Evolutionary conservation across 2,329 filamentous ascomycete species (phyloP), one percentile per base, ranked within the genome.

Genomic region (Chaetomiaceae sp.): DNA sequence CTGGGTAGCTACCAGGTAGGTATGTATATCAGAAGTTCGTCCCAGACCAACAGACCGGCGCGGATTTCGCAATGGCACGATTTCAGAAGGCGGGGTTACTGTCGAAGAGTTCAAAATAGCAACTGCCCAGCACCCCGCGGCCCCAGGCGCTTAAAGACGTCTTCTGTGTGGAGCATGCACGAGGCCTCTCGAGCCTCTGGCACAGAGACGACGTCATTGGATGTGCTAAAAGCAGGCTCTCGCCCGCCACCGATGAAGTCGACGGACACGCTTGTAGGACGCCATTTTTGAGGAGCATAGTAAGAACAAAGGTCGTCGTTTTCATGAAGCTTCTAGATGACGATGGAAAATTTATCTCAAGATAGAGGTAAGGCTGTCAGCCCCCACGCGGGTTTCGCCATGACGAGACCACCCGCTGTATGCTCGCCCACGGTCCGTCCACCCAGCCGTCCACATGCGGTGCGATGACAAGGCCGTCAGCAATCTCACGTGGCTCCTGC

Each of bases 91-190:
- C 49, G 60, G 55, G 51, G 55, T 57, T 44, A 38, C 25, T 40
- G 29, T 37, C 45, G 9, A 53, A 25, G 51, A 38, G 51, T 56
- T 59, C 50, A 58, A 59, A 62, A 60, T 60, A 62, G 57, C 58
- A 59, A 51, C 54, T 44, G 46, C 53, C 43, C 53, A 53, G 53
- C 55, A 57, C 56, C 58, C 57, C 59, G 60, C 60, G 59, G 54
- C 44, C 50, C 29, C 49, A 55, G 58, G 63, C 63, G 63, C 63
- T 65, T 65, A 65, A 56, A 62, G 58, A 42, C 42, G 44, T 30
- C 38, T 33, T 34, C 48, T 64, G 61, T 63, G 61, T 64, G 62
- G 62, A 60, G 58, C 59, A 56, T 34, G 53, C 55, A 48, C 34
- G 60, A 63, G 60, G 61, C 61, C 60, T 62, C 61, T 52, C 45